Evolutionary conservation across 2,329 filamentous ascomycete species (phyloP).

Genomic region (Knoxdaviesia proteae): DNA sequence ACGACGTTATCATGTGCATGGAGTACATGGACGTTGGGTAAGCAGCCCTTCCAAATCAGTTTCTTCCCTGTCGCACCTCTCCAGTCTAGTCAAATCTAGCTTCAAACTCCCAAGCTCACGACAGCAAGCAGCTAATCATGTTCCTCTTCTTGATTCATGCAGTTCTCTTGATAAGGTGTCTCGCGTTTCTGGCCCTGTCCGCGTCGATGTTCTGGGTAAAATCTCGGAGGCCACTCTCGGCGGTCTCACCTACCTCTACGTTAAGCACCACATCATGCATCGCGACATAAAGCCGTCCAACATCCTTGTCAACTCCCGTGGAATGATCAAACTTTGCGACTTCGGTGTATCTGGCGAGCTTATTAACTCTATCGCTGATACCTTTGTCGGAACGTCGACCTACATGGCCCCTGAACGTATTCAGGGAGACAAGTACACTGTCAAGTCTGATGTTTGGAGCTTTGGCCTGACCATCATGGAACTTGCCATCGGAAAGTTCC

Average conservation of each 20-base stretch:
- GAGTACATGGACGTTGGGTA: conserved; percentile 99
- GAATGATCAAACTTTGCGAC: conserved; percentile 91
- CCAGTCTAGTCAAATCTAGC: background rate
- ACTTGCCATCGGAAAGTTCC: conserved; percentile 89
- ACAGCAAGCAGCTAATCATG: background rate
- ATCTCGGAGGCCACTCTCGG: conserved; percentile 91
- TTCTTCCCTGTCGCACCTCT: background rate
- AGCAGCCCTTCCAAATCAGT: conserved; percentile 14
- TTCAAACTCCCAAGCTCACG: background rate
- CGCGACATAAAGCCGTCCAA: conserved; percentile 98
- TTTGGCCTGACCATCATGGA: conserved; percentile 93
- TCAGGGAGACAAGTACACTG: conserved; percentile 88
- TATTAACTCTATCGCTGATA: conserved; percentile 94
- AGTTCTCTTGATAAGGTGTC: conserved; percentile 88
- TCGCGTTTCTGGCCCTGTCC: conserved; percentile 80
- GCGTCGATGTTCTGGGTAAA: conserved; percentile 91
- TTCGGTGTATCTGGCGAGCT: conserved; percentile 97
- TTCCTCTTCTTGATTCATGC: conserved; percentile 4
- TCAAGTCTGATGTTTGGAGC: conserved; percentile 98
- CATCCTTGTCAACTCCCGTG: conserved; percentile 83
- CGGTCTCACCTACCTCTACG: conserved; percentile 86
- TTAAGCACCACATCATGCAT: conserved; percentile 94
- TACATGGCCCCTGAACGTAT: conserved; percentile 99
- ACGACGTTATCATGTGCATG: conserved; percentile 99
- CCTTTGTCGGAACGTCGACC: conserved; percentile 93